These are phyloP conservation scores for Kandelia obovata DNA, from an alignment of 345 rosid genomes.

Conservation along the genomic window DNA sequence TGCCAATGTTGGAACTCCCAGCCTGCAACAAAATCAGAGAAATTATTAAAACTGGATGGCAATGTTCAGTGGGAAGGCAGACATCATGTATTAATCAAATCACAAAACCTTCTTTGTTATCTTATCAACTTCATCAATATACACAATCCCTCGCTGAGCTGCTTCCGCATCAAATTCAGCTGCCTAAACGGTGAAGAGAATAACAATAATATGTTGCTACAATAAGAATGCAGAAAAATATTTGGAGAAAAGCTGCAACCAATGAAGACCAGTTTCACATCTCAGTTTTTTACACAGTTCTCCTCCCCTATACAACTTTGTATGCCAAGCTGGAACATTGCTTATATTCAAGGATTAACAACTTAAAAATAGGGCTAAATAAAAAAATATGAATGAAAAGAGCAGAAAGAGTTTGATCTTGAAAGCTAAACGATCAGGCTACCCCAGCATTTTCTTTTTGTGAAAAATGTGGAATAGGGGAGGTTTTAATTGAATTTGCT, in stretches of 20 bases:
- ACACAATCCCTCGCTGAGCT: slow-evolving; percentile 88
- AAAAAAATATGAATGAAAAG: no score
- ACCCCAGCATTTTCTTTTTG: no score
- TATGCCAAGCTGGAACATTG: no score
- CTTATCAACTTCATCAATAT: slow-evolving; percentile 95
- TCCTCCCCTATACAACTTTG: no score
- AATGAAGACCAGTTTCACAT: not conserved
- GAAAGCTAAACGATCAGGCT: no score
- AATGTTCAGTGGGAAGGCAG: not conserved
- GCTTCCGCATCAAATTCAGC: slow-evolving; percentile 88
- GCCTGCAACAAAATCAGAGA: slow-evolving; percentile 43
- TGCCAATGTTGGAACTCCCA: slow-evolving; percentile 74
- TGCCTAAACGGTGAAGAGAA: slow-evolving; percentile 40
- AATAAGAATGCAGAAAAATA: not conserved
- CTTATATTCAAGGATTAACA: no score
- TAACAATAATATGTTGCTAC: not conserved
- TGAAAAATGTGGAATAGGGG: no score
- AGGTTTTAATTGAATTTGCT: no score
- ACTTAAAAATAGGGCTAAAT: no score
- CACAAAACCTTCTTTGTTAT: slow-evolving; percentile 78
- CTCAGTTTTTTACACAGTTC: no score
- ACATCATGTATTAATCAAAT: not conserved
- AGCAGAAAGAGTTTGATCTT: no score
- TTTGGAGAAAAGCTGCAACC: not conserved
- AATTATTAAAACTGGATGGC: not conserved